Percentiles rank a stretch among this genome's conserved stretches.
phyloP scores from a whole-genome alignment of 2,329 filamentous ascomycete species.

The Beauveria sp. region DNA sequence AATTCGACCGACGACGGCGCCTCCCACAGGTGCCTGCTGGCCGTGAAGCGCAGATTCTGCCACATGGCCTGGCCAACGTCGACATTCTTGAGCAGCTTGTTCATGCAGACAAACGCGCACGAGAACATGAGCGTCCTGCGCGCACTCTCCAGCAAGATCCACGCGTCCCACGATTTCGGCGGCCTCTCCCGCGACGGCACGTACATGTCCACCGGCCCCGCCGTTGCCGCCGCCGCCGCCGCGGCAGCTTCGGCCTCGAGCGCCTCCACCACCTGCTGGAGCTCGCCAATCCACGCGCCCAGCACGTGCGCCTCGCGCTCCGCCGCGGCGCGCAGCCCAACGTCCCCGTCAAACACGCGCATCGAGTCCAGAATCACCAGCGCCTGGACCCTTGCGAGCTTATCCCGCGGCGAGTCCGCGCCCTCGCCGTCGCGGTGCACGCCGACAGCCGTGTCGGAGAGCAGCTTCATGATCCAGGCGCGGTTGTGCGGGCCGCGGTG shows the following conservation, averaged over 20 bases:
- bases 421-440: conserved; percentile 28
- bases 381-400: conserved; percentile 36
- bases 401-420: conserved; percentile 26
- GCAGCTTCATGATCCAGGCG: conserved; percentile 30
- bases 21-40: conserved; percentile 37
- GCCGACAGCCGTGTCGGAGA: conserved; percentile 30
- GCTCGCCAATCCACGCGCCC: conserved; percentile 28
- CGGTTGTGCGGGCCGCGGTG: conserved; percentile 28
- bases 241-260: conserved; percentile 21
- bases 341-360: conserved; percentile 36
- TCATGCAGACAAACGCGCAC: conserved; percentile 25
- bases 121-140: conserved; percentile 31
- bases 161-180: conserved; percentile 37
- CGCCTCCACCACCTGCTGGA: conserved; percentile 26
- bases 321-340: conserved; percentile 31
- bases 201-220: neutral
- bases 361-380: conserved; percentile 34
- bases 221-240: neutral
- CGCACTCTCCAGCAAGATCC: conserved; percentile 35
- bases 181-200: conserved; percentile 22
- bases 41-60: conserved; percentile 23
- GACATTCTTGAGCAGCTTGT: conserved; percentile 25
- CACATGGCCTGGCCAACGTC: conserved; percentile 11
- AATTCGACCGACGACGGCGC: conserved; percentile 33
- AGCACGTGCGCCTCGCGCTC: conserved; percentile 31